phyloP scores from a whole-genome alignment of 768 basidiomycete species.

The Amanita thiersii region DNA sequence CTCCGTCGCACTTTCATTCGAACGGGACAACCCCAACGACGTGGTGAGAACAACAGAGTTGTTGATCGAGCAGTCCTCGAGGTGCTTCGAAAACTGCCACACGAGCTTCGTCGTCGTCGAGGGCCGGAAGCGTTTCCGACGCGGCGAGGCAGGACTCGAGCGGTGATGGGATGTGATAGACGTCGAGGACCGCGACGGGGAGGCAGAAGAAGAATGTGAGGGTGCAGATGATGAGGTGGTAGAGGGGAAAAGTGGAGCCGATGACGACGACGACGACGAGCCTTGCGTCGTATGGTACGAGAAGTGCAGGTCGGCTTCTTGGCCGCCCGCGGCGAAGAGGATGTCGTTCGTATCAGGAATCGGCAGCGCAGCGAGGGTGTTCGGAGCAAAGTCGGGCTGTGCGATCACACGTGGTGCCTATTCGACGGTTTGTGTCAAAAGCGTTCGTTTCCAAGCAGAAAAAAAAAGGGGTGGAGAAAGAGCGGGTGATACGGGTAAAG shows the following conservation, averaged over 20 bases:
- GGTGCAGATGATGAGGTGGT: constrained; percentile 10
- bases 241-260: constrained; percentile 33
- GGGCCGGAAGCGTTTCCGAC: constrained; percentile 16
- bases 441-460: no score
- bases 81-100: constrained; percentile 50
- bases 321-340: constrained; percentile 71
- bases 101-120: constrained; percentile 12
- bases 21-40: constrained; percentile 45
- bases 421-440: no score
- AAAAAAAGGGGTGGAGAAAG: background rate
- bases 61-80: constrained; percentile 62
- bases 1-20: constrained; percentile 58
- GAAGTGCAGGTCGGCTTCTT: constrained; percentile 64
- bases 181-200: no score
- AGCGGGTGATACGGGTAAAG: constrained; percentile 3
- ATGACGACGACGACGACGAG: constrained; percentile 11
- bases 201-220: constrained; percentile 20
- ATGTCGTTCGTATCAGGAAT: constrained; percentile 44
- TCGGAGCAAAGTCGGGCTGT: constrained; percentile 50
- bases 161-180: no score
- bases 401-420: constrained; percentile 42
- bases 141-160: no score
- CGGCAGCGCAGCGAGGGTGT: constrained; percentile 51
- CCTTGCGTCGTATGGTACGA: constrained; percentile 28
- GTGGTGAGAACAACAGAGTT: constrained; percentile 67